Base-by-base conservation (phyloP, 176 grass and related monocot genomes). In the Oryza meyeriana region DNA sequence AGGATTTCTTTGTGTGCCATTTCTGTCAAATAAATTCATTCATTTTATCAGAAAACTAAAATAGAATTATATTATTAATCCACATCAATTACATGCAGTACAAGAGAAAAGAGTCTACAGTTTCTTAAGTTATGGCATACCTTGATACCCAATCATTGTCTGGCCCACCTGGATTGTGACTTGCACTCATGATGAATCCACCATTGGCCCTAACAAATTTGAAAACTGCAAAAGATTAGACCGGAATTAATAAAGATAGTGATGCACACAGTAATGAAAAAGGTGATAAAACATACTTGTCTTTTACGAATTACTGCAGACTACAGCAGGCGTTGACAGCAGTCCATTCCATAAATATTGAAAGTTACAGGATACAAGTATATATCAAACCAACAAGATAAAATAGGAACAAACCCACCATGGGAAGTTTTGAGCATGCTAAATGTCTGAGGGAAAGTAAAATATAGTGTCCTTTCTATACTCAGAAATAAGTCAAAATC, bases 111-210 rank as follows among this genome's bases (percentile, higher is more conserved):
- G 16, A 76, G 42, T 83, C 40, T 31, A 39, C 6, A 67, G 34
- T 61, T 55, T 33, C 32, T 33, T 79, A 75, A 25, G 41, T 62
- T 78, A 26, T 14, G 41, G 47, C 24, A 66, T 87, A 97, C 94
- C 94, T 97, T 97, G 84, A 97, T 97, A 26, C 91, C 94, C 94
- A 94, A 62, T 97, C 94, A 59, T 92, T 85, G 13, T 97, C 89
- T 45, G 87, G 94, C 68, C 94, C 94, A 79, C 94, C 91, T 45
- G 94, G 94, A 88, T 97, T 97, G 73, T 97, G 94, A 61, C 94
- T 97, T 87, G 94, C 94, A 79, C 91, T 97, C 94, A 97, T 94
- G 62, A 97, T 82, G 27, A 97, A 97, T 25, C 94, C 94, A 68
- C 94, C 94, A 83, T 94, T 97, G 28, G 94, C 94, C n/a, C 91